A percentile compares a stretch with the other conserved stretches of the same genome.
Conservation (phyloP, 2,329 filamentous ascomycete genomes). For the Penicillium thymicola region DNA sequence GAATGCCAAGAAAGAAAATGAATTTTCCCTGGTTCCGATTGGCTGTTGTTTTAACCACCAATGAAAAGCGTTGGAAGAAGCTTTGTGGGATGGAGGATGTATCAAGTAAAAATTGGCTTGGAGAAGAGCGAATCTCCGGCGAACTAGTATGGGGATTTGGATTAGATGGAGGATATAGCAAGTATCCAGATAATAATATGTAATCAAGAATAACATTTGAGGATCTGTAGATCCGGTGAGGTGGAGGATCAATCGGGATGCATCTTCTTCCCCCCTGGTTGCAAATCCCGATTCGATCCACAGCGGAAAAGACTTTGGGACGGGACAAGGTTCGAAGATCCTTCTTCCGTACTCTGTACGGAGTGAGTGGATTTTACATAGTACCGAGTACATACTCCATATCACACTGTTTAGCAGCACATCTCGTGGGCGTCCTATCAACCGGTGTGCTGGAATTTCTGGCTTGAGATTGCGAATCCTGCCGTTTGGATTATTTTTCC, state of each 20-base stretch:
- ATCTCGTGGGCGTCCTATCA: slow-evolving; percentile 4
- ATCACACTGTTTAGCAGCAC: background rate
- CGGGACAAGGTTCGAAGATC: background rate
- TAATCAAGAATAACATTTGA: background rate
- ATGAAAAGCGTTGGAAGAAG: slow-evolving; percentile 2
- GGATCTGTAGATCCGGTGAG: background rate
- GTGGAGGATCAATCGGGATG: background rate
- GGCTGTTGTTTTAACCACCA: background rate
- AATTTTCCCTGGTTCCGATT: background rate
- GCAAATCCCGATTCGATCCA: background rate
- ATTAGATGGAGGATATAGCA: background rate
- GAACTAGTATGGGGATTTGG: background rate
- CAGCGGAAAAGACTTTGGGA: background rate
- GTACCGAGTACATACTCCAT: background rate
- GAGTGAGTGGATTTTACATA: background rate
- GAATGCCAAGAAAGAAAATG: background rate
- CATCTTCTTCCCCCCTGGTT: background rate
- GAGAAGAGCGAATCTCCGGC: background rate
- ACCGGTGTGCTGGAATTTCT: slow-evolving; percentile 5
- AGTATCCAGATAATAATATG: background rate
- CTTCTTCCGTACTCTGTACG: background rate
- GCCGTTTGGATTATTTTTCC: background rate
- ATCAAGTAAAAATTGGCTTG: background rate
- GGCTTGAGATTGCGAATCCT: background rate
- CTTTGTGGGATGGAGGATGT: background rate